Percentiles rank a stretch among this genome's conserved stretches.
Conservation (phyloP, 495 filamentous ascomycete genomes). For the Tuber indicum region DNA sequence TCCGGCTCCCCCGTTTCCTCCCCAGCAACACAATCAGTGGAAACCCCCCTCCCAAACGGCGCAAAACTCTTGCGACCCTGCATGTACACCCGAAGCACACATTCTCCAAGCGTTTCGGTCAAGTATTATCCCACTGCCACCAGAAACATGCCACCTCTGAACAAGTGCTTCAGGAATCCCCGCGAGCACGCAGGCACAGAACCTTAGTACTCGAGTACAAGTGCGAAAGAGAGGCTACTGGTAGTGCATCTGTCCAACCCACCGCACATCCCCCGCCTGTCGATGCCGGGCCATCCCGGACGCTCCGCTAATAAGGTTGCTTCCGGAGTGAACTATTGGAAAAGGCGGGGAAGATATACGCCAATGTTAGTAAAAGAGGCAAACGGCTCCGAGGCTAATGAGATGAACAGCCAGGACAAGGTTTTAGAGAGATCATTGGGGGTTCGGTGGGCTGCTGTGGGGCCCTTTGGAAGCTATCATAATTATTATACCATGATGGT, state of each 20-base stretch:
- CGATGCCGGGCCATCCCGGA: conserved; percentile 54
- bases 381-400: conserved; percentile 42
- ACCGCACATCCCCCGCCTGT: conserved; percentile 58
- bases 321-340: conserved; percentile 50
- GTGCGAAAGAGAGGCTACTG: conserved; percentile 45
- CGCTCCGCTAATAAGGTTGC: conserved; percentile 44
- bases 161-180: conserved; percentile 55
- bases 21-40: conserved; percentile 11
- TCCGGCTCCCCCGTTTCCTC: conserved; percentile 1
- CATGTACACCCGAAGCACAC: conserved; percentile 45
- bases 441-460: conserved; percentile 53
- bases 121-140: conserved; percentile 47
- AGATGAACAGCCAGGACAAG: conserved; percentile 34
- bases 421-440: conserved; percentile 45
- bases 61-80: conserved; percentile 44
- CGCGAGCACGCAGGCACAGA: conserved; percentile 46
- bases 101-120: conserved; percentile 54
- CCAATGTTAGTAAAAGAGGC: conserved; percentile 52
- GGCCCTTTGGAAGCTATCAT: conserved; percentile 50
- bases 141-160: conserved; percentile 46
- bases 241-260: conserved; percentile 60
- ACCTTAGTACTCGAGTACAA: conserved; percentile 31
- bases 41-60: conserved; percentile 36
- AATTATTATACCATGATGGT: no score
- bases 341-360: conserved; percentile 44